Base-by-base conservation (phyloP, 306 rosid species). In the Medicago arabica region DNA sequence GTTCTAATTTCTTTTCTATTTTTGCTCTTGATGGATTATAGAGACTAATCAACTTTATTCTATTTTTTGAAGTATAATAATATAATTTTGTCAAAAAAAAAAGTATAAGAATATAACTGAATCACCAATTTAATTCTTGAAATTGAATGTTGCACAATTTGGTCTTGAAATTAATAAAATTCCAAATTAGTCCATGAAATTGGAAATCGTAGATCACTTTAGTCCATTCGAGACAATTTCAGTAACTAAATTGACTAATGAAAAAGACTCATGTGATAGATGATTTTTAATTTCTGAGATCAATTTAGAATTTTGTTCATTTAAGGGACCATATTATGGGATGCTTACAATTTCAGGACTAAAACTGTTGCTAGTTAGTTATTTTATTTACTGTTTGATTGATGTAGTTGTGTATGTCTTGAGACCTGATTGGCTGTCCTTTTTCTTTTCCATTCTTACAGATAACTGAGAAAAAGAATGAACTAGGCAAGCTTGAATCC, bases 401-500 rank as follows among this genome's bases (percentile, higher is more conserved):
- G 69, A 25, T 6, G 21, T 11, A 65, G n/a, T 44, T 69, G 59
- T 55, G 28, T 18, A 71, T 79, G 51, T 73, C 58, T 51, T 71
- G 50, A 62, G 41, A 18, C 67, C 68, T 58, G 62, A 4, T n/a
- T 44, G 62, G 8, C 12, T 58, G 61, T 44, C n/a, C 18, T 13
- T 67, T 43, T 67, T 13, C 16, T 44, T 44, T 49, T 70, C 16
- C 51, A 31, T 78, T 50, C 39, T 4, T 39, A n/a, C 88, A 93
- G 98, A 17, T 94, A 47, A 86, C 82, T 2, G 97, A 90, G 81
- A 87, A 83, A 64, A 92, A 95, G 69, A 2, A 82, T 16, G 80
- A 81, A 23, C 81, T 95, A 2, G 96, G 96, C n/a, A 92, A 84
- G 36, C 88, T 92, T 3, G 97, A 95, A 88, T 82, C 96, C 34